These are phyloP conservation scores for Mariannaea elegans DNA, from an alignment of 2,329 filamentous ascomycete species.

Conservation along the genomic window DNA sequence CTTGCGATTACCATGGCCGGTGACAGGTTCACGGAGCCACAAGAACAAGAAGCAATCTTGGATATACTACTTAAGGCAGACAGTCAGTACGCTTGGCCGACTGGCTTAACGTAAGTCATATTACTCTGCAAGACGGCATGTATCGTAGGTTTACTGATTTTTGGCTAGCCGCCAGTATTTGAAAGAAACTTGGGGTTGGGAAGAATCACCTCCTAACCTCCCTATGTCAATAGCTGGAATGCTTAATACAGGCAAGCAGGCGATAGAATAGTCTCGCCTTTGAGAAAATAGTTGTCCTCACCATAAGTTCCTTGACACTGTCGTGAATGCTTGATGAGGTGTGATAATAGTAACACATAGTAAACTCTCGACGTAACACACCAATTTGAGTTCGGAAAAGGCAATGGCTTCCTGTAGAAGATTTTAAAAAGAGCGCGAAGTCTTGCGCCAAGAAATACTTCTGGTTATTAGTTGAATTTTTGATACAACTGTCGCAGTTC, in stretches of 20 bases:
- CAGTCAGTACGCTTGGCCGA: constrained; percentile 40
- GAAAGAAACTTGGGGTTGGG: constrained; percentile 38
- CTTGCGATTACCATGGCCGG: constrained; percentile 45
- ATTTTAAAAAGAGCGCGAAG: no score
- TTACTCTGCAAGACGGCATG: no score
- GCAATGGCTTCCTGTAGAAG: no score
- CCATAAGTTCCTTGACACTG: not conserved
- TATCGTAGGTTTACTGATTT: not conserved
- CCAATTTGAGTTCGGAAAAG: no score
- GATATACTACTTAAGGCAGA: constrained; percentile 46
- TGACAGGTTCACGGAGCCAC: constrained; percentile 48
- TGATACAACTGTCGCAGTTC: no score
- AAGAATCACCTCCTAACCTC: constrained; percentile 28
- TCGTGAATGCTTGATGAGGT: not conserved
- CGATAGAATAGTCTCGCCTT: not conserved
- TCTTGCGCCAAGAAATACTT: no score
- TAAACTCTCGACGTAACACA: no score
- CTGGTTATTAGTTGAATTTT: no score
- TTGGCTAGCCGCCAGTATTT: constrained; percentile 32
- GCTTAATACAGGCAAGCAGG: constrained; percentile 31
- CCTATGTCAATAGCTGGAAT: constrained; percentile 35
- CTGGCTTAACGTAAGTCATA: constrained; percentile 37
- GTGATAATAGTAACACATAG: no score
- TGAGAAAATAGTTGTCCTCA: not conserved
- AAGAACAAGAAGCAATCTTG: constrained; percentile 50